Evolutionary conservation across 108 stramenopile genomes (phyloP), one percentile per base, ranked within the genome.

Genomic region (Skeletonema costatum): DNA sequence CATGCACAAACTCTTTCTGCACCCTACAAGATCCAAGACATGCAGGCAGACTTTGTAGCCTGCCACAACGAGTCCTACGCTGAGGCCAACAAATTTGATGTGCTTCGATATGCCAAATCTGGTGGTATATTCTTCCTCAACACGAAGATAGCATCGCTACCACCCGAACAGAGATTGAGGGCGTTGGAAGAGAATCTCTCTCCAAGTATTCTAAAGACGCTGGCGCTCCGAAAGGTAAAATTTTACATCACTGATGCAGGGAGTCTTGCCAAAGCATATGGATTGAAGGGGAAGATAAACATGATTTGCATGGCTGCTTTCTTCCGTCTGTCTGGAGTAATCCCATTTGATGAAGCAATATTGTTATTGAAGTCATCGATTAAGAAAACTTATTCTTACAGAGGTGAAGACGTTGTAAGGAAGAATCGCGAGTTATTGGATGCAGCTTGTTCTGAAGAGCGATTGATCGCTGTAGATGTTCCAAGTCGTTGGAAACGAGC

Each of bases 61-160:
- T 88, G 87, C 38, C 87, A 88, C 76, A 86, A 88, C 60, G 87
- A 88, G 68, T 68, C 81, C 11, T 88, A 88, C 48, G 87, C 86
- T 0, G 83, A 88, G 51, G 83, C 76, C 33, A 81, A 85, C 76
- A 88, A 88, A 70, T 88, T 86, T 62, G 86, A 89, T 66, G 86
- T 89, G 14, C 77, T 84, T 64, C 78, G 77, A 56, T 86, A 76
- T 58, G 67, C 75, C 29, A 89, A 85, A 50, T 76, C 68, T 32
- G 74, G 84, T 9, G 88, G 88, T 0, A 80, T 69, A 7, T 89
- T 89, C 72, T 89, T 89, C 73, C 71, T 89, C 12, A 89, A 89
- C 66, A 89, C 88, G 9, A 83, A 84, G 16, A 77, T 80, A 29
- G 88, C 84, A 16, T 78, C 88, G 4, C 64, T 89, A 4, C 41